These are phyloP conservation scores for Trametes meyenii DNA, from an alignment of 768 basidiomycete species.

Conservation along the genomic window DNA sequence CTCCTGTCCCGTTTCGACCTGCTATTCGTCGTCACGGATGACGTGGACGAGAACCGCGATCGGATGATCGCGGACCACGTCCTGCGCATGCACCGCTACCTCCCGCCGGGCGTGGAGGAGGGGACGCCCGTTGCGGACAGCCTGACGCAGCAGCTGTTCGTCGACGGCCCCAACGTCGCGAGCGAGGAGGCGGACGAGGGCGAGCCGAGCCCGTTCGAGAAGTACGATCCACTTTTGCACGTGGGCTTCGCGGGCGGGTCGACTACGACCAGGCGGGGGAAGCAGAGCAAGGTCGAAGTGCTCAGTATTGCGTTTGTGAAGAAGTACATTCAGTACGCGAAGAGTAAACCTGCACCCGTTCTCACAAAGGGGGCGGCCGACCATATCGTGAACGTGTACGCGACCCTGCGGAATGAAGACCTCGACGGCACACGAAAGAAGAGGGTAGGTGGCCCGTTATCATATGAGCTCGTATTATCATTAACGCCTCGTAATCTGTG, in stretches of 20 bases:
- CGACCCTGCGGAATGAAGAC: constrained; percentile 89
- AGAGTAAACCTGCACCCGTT: constrained; percentile 81
- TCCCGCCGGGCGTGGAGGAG: constrained; percentile 95
- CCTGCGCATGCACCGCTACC: constrained; percentile 93
- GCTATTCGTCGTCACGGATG: constrained; percentile 97
- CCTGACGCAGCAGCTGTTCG: constrained; percentile 82
- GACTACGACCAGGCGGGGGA: constrained; percentile 55
- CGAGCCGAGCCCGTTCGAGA: constrained; percentile 88
- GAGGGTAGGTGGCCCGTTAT: constrained; percentile 54
- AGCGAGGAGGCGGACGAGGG: constrained; percentile 49
- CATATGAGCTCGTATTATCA: not conserved
- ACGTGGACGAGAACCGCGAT: constrained; percentile 94
- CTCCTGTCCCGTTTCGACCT: constrained; percentile 98
- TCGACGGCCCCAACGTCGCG: constrained; percentile 72
- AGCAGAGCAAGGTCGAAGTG: constrained; percentile 76
- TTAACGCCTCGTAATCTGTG: not conserved
- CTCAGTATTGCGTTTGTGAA: constrained; percentile 94
- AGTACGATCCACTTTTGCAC: constrained; percentile 94
- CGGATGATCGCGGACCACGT: constrained; percentile 97
- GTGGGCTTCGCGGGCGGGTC: constrained; percentile 65
- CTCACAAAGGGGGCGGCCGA: constrained; percentile 94
- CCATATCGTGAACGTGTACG: constrained; percentile 90
- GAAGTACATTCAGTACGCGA: constrained; percentile 98
- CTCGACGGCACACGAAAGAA: constrained; percentile 81
- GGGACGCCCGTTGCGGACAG: constrained; percentile 90